Percentiles rank a stretch among this genome's conserved stretches.
Conservation (phyloP, 345 rosid species). For the Brassica rapa region DNA sequence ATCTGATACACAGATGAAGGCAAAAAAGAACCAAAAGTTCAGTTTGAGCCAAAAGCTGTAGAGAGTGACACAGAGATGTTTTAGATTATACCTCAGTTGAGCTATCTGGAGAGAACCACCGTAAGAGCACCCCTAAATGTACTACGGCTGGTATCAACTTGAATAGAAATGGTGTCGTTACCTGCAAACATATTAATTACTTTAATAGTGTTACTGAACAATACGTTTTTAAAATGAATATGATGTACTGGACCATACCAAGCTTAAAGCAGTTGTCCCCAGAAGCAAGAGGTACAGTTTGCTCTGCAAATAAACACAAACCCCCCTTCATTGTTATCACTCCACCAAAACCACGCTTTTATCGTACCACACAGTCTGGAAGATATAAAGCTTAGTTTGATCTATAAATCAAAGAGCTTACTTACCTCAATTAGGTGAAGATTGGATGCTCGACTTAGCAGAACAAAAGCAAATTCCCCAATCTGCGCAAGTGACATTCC, state of each 20-base stretch:
- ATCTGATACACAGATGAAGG: slow-evolving; percentile 54
- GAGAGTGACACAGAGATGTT: slow-evolving; percentile 2
- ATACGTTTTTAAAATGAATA: not conserved
- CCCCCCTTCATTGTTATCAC: not conserved
- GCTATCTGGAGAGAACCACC: slow-evolving; percentile 84
- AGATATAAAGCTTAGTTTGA: not conserved
- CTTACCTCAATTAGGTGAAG: slow-evolving; percentile 92
- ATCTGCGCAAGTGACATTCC: slow-evolving; percentile 98
- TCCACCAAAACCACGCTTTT: not conserved
- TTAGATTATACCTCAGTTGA: slow-evolving; percentile 60
- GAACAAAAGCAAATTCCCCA: slow-evolving; percentile 96
- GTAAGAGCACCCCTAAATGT: slow-evolving; percentile 80
- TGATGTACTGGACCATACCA: slow-evolving; percentile 43
- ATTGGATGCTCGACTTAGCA: slow-evolving; percentile 96
- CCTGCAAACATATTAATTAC: slow-evolving; percentile 45
- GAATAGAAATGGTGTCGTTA: slow-evolving; percentile 92
- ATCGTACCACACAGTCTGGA: not conserved
- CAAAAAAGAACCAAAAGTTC: slow-evolving; percentile 20
- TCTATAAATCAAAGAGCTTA: slow-evolving; percentile 34
- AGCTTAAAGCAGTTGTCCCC: slow-evolving; percentile 87
- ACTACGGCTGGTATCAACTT: slow-evolving; percentile 90
- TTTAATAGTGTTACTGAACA: not conserved
- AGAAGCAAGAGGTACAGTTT: slow-evolving; percentile 84
- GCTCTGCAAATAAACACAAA: slow-evolving; percentile 53
- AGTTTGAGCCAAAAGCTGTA: not conserved